Evolutionary conservation across 352 stramenopile species (phyloP), one percentile per base, ranked within the genome.

Genomic region (Globisporangium abappressorium): DNA sequence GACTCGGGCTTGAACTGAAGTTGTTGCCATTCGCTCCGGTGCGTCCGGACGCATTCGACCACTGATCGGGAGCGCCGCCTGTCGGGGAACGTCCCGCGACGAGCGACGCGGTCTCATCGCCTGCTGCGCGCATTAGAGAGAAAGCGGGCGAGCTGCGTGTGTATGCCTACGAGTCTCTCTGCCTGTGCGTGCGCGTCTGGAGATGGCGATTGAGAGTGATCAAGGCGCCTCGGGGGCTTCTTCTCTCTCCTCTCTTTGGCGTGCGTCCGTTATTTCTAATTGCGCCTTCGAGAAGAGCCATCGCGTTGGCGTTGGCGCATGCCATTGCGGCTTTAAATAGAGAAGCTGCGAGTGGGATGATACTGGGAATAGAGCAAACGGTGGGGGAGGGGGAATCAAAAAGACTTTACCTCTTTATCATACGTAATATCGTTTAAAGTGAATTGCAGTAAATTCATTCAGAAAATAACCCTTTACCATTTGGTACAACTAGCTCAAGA

Each of bases 41-140:
- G 28, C 28, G 41, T n/a, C 15, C 41, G 12, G 36, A 18, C 12
- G 36, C 15, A 33, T 36, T 58, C 12, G 38, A 18, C 63, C 34
- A 33, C 24, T 41, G 18, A 22, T 62, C 33, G n/a, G 28, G 20
- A 8, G 38, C 11, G 33, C 3, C 20, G 20, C 15, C 54, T 12
- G 28, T 46, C n/a, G 61, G 61, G 8, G 61, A 66, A 9, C 61
- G 61, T 5, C 53, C 64, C 26, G 56, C 56, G 5, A 69, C 64
- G 46, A 70, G 64, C 57, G 64, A 57, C 30, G 57, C 64, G 9
- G 56, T 70, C 57, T 70, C 64, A 26, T 70, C 64, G 30, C 64
- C 64, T 14, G 47, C 30, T 8, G 34, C 26, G 20, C 55, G 54
- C 64, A 64, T 63, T 8, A 18, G 18, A 61, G 56, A 47, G 5